A percentile compares a stretch with the other conserved stretches of the same genome.
Conservation (phyloP, 2,329 filamentous ascomycete species). For the Fusarium poae region DNA sequence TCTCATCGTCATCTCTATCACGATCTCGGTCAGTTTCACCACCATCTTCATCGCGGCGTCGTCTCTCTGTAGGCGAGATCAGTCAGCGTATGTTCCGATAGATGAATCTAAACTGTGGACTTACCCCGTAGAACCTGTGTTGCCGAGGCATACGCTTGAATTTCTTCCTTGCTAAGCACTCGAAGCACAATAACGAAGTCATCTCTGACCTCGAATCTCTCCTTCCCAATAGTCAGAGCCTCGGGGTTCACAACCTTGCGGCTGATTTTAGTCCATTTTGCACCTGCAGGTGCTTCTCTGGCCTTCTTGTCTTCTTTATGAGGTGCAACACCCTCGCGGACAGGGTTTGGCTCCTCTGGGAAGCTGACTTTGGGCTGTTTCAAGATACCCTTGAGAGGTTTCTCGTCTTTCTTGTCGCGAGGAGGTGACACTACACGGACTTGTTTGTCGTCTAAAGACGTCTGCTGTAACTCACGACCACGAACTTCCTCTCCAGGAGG, state of each 20-base stretch:
- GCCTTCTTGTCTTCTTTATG: constrained; percentile 84
- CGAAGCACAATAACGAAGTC: constrained; percentile 94
- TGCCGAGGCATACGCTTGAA: constrained; percentile 85
- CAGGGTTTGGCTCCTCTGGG: constrained; percentile 84
- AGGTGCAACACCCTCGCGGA: constrained; percentile 92
- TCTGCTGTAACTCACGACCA: constrained; percentile 57
- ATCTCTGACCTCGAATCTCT: constrained; percentile 90
- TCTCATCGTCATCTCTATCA: constrained; percentile 51
- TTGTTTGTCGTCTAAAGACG: constrained; percentile 59
- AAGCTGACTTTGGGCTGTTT: constrained; percentile 86
- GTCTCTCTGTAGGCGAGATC: constrained; percentile 48
- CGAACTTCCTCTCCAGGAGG: constrained; percentile 53
- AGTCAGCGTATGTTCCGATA: constrained; percentile 29
- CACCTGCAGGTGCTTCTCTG: constrained; percentile 79
- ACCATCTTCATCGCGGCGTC: constrained; percentile 51
- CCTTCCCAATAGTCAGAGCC: constrained; percentile 86
- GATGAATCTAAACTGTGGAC: constrained; percentile 43
- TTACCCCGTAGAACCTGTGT: constrained; percentile 85
- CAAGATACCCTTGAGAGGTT: constrained; percentile 84
- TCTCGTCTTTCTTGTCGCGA: constrained; percentile 71
- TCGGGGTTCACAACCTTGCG: constrained; percentile 90
- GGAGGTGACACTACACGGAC: constrained; percentile 82
- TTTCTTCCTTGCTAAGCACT: constrained; percentile 89
- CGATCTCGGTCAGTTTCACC: constrained; percentile 49
- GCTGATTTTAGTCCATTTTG: constrained; percentile 94